Evolutionary conservation across 2,329 filamentous ascomycete genomes (phyloP), one percentile per base, ranked within the genome.

Genomic region (Lecanosticta acicola): DNA sequence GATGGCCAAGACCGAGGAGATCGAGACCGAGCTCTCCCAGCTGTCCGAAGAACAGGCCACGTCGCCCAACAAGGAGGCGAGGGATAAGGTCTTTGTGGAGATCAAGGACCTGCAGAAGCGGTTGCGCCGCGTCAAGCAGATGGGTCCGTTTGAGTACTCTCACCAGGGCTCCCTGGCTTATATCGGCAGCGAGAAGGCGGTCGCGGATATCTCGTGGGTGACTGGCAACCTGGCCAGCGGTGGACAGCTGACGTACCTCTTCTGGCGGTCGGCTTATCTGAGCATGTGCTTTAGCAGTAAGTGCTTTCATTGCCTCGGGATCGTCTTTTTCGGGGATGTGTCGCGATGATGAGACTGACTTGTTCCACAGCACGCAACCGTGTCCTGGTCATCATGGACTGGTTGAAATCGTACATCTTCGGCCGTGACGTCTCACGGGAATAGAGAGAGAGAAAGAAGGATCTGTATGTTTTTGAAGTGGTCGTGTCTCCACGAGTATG

Each of bases 251-350:
- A 98, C 93, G 46, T 98, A 94, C 74, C 80, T 96, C 58, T 98
- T 98, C 81, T 98, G 93, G 93, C 81, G 90, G 68, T 94, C 87
- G 66, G 93, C 91, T 45, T 98, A 98, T 71, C 76, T 98, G 68
- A 96, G 88, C 78, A 98, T 98, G 93, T 96, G 91, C 81, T 98
- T 98, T 71, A 97, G 90, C 82, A 90, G 88, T 93, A 79, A 83
- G 87, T 51, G n/a, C n/a, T n/a, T n/a, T n/a, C n/a, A n/a, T n/a
- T n/a, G n/a, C n/a, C n/a, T n/a, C n/a, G n/a, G n/a, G n/a, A n/a
- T n/a, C n/a, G n/a, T n/a, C n/a, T n/a, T n/a, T n/a, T 39, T n/a
- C 18, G n/a, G n/a, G n/a, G n/a, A n/a, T n/a, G n/a, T n/a, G n/a
- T n/a, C n/a, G n/a, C n/a, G n/a, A n/a, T n/a, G n/a, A n/a, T n/a